Evolutionary conservation across 495 filamentous ascomycete species (phyloP).

Genomic region (Neurospora discreta): DNA sequence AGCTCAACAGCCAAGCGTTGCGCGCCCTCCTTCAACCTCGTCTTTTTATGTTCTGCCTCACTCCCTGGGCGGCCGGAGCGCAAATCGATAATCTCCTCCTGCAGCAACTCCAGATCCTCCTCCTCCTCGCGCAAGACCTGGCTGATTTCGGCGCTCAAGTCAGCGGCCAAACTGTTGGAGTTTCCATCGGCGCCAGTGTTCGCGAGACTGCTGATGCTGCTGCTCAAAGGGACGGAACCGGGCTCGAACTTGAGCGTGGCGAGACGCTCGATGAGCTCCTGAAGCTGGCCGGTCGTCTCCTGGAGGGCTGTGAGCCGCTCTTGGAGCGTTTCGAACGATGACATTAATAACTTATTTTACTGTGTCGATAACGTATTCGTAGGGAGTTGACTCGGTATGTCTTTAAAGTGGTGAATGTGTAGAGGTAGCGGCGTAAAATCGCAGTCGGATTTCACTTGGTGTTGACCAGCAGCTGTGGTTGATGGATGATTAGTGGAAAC

Average conservation of each 20-base stretch:
- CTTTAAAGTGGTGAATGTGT: not conserved
- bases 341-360: not conserved
- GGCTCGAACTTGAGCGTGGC: slow-evolving; percentile 55
- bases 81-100: slow-evolving; percentile 66
- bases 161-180: slow-evolving; percentile 42
- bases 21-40: slow-evolving; percentile 51
- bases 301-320: slow-evolving; percentile 58
- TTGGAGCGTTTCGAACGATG: slow-evolving; percentile 49
- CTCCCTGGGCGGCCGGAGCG: slow-evolving; percentile 31
- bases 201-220: slow-evolving; percentile 1
- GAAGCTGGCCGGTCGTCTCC: slow-evolving; percentile 52
- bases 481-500: not conserved
- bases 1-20: slow-evolving; percentile 56
- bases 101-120: slow-evolving; percentile 72
- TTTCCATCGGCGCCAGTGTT: not conserved
- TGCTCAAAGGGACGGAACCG: slow-evolving; percentile 38
- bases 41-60: slow-evolving; percentile 41
- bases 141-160: slow-evolving; percentile 74
- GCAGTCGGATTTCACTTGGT: not conserved
- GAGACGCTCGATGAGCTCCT: slow-evolving; percentile 66
- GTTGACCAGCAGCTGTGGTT: not conserved
- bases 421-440: not conserved
- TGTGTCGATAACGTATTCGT: not conserved
- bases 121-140: slow-evolving; percentile 73
- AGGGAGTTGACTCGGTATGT: not conserved